Percentiles rank a stretch among this genome's conserved stretches.
Conservation (phyloP, 352 stramenopile genomes). For the Globisporangium takayamanum region DNA sequence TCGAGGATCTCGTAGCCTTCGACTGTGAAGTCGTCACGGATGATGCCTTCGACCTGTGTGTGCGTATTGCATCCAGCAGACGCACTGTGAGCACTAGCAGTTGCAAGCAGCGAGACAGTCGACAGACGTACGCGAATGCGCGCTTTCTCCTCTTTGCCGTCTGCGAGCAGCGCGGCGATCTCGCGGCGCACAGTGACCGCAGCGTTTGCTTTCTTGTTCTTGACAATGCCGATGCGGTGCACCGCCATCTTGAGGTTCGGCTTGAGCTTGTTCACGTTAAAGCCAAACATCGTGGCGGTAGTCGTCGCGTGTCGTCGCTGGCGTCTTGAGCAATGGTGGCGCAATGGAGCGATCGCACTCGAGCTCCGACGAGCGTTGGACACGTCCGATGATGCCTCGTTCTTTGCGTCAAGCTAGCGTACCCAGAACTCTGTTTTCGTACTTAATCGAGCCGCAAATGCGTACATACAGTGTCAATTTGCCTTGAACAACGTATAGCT, state of each 20-base stretch:
- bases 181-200: conserved; percentile 68
- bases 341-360: background rate
- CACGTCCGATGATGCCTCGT: background rate
- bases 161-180: conserved; percentile 69
- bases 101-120: background rate
- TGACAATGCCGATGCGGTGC: conserved; percentile 86
- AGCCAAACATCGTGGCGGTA: conserved; percentile 66
- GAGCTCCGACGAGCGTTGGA: background rate
- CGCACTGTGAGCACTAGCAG: background rate
- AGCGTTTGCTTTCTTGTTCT: conserved; percentile 89
- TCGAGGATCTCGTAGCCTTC: conserved; percentile 95
- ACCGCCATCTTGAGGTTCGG: conserved; percentile 92
- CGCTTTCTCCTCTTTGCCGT: conserved; percentile 92
- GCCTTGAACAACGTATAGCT: no score
- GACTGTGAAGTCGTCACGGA: conserved; percentile 94
- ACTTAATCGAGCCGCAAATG: background rate
- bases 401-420: no score
- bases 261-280: conserved; percentile 91
- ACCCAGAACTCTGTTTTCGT: no score
- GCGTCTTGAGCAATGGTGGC: conserved; percentile 1
- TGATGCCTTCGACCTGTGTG: conserved; percentile 85
- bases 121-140: conserved; percentile 84
- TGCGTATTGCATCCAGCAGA: background rate
- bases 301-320: background rate
- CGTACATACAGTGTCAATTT: background rate